These are phyloP conservation scores for Cercospora brassicicola DNA, from an alignment of 2,329 filamentous ascomycete species.

Conservation along the genomic window DNA sequence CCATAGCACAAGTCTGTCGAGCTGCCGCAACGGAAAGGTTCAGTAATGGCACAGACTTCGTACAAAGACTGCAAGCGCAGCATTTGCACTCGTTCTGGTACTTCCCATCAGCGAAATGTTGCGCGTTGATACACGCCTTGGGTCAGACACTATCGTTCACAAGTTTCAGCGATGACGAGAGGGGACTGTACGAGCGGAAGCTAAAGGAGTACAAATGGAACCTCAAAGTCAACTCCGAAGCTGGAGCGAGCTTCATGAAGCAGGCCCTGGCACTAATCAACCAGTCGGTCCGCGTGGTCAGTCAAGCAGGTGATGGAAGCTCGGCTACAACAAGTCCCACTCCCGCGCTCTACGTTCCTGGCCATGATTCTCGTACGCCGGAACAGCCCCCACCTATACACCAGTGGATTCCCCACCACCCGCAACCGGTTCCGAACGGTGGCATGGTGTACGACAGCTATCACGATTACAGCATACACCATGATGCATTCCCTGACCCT, in stretches of 20 bases:
- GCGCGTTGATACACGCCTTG: slow-evolving; percentile 46
- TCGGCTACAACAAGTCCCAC: slow-evolving; percentile 24
- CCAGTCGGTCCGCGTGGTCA: slow-evolving; percentile 20
- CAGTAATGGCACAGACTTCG: slow-evolving; percentile 47
- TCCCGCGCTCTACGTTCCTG: slow-evolving; percentile 11
- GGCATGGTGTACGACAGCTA: slow-evolving; percentile 15
- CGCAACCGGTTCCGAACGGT: slow-evolving; percentile 13
- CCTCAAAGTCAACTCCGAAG: slow-evolving; percentile 45
- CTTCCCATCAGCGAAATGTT: slow-evolving; percentile 47
- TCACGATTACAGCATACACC: slow-evolving; percentile 19
- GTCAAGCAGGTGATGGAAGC: slow-evolving; percentile 13
- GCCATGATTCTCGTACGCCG: slow-evolving; percentile 14
- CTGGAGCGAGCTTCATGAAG: slow-evolving; percentile 47
- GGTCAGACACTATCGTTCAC: slow-evolving; percentile 44
- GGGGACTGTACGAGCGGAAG: slow-evolving; percentile 39
- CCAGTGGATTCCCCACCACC: slow-evolving; percentile 23
- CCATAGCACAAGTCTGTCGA: slow-evolving; percentile 43
- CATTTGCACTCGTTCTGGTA: slow-evolving; percentile 53
- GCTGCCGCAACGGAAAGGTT: slow-evolving; percentile 47
- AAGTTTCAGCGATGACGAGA: slow-evolving; percentile 38
- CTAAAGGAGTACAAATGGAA: slow-evolving; percentile 47
- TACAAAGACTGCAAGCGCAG: slow-evolving; percentile 47
- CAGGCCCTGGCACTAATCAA: slow-evolving; percentile 37
- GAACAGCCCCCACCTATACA: slow-evolving; percentile 13
- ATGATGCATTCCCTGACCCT: slow-evolving; percentile 14